phyloP scores from a whole-genome alignment of 371 early-diverging fungal genomes.

The Apophysomyces sp. region DNA sequence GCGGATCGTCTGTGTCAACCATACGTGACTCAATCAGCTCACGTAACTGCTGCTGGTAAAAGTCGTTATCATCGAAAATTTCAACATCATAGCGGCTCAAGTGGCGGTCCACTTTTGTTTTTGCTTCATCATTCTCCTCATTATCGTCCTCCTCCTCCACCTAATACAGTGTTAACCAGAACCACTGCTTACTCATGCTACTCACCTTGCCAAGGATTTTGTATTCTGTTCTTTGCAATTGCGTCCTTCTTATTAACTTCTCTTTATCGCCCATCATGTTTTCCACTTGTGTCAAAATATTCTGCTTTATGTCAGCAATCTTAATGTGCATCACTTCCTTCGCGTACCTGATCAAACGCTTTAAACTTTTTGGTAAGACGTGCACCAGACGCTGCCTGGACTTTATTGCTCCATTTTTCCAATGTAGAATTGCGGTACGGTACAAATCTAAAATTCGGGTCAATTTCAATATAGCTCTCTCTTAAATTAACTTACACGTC shows the following conservation, averaged over 20 bases:
- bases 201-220: slow-evolving; percentile 55
- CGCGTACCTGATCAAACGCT: slow-evolving; percentile 79
- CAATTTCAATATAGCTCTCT: neutral
- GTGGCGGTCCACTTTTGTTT: slow-evolving; percentile 56
- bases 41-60: slow-evolving; percentile 88
- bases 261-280: slow-evolving; percentile 71
- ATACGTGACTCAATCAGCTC: slow-evolving; percentile 93
- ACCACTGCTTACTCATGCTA: neutral
- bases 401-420: slow-evolving; percentile 93
- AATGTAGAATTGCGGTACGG: slow-evolving; percentile 82
- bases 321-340: neutral
- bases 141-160: slow-evolving; percentile 5
- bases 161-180: neutral
- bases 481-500: slow-evolving; percentile 38
- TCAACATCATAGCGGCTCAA: slow-evolving; percentile 77
- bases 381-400: slow-evolving; percentile 73
- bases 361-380: slow-evolving; percentile 88
- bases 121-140: slow-evolving; percentile 15
- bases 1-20: slow-evolving; percentile 85
- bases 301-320: slow-evolving; percentile 16
- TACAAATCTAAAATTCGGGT: slow-evolving; percentile 44
- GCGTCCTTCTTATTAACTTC: slow-evolving; percentile 83
- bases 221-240: slow-evolving; percentile 73
- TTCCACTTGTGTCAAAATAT: slow-evolving; percentile 78
- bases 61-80: slow-evolving; percentile 95